Percentiles rank a stretch among this genome's conserved stretches.
Evolutionary conservation across 192 early-diverging fungal genomes (phyloP).

Genomic region (Entomortierella beljakovae): DNA sequence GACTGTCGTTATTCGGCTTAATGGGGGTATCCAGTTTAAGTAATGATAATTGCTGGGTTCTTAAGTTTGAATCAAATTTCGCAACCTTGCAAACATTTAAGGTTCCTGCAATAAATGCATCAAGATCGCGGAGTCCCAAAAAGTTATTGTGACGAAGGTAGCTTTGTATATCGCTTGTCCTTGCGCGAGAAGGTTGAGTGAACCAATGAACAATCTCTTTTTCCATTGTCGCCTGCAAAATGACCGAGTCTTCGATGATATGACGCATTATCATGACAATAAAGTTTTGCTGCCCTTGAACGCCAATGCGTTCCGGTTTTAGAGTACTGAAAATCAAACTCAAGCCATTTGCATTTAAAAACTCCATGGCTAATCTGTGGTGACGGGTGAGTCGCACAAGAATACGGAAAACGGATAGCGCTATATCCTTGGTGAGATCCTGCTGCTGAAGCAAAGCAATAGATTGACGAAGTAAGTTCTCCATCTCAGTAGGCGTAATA

Average conservation of each 20-base stretch:
- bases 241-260: conserved; percentile 77
- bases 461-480: conserved; percentile 49
- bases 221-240: conserved; percentile 77
- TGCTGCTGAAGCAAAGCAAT: conserved; percentile 53
- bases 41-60: conserved; percentile 70
- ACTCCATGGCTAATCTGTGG: conserved; percentile 68
- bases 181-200: conserved; percentile 68
- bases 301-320: conserved; percentile 70
- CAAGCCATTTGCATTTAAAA: conserved; percentile 78
- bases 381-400: conserved; percentile 86
- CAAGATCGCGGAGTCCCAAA: conserved; percentile 75
- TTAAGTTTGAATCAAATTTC: conserved; percentile 71
- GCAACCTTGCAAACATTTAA: conserved; percentile 73
- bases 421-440: conserved; percentile 58
- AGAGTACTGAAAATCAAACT: conserved; percentile 70
- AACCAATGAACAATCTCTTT: conserved; percentile 82
- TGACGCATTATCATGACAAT: conserved; percentile 91
- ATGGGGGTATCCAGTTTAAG: conserved; percentile 33
- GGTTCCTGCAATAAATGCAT: conserved; percentile 74
- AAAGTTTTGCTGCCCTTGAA: conserved; percentile 83
- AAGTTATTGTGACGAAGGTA: conserved; percentile 77
- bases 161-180: conserved; percentile 73
- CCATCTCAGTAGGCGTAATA: conserved; percentile 49
- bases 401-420: conserved; percentile 81
- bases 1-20: conserved; percentile 23